These are phyloP conservation scores for Linnemannia elongata DNA, from an alignment of 192 early-diverging fungal genomes.

Conservation along the genomic window DNA sequence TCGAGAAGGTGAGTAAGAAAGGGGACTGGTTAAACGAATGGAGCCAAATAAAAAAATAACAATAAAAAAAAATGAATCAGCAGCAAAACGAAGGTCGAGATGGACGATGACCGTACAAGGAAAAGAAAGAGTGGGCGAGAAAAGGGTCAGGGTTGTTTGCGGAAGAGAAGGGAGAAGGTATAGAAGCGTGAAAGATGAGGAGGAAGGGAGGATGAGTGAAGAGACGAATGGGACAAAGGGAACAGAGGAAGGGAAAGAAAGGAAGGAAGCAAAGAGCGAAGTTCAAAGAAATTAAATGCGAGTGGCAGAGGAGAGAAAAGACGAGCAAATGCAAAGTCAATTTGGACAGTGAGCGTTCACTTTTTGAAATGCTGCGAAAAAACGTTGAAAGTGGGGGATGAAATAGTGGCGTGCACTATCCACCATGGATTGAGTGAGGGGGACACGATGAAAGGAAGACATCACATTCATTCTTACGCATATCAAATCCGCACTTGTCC, in stretches of 20 bases:
- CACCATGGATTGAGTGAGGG: no score
- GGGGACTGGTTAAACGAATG: background rate
- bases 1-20: background rate
- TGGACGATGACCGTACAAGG: background rate
- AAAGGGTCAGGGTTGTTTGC: background rate
- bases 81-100: background rate
- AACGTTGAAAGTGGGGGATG: background rate
- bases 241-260: conserved; percentile 2
- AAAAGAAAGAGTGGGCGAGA: background rate
- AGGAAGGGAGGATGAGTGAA: background rate
- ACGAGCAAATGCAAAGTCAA: no score
- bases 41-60: background rate
- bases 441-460: background rate
- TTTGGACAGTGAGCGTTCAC: background rate
- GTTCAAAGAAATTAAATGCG: no score
- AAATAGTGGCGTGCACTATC: background rate
- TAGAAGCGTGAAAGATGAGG: background rate
- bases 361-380: background rate
- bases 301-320: background rate
- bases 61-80: background rate
- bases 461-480: background rate
- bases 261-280: background rate
- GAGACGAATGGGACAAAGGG: background rate
- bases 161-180: background rate
- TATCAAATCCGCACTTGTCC: background rate